Conservation (phyloP, 805 yeast species). For the Saturnispora sekii region DNA sequence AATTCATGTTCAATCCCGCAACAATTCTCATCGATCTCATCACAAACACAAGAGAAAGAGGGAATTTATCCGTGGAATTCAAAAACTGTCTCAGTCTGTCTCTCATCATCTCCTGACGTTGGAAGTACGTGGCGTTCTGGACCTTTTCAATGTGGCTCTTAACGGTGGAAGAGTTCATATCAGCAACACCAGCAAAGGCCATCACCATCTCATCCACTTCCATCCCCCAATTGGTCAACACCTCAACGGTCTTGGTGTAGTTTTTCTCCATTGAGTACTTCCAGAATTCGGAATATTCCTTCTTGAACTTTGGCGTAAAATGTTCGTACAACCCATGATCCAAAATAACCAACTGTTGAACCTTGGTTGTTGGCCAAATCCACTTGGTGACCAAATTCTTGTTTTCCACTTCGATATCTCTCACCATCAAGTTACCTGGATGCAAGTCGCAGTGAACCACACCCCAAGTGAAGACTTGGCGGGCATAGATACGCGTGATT, state of each 20-base stretch:
- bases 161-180: conserved; percentile 26
- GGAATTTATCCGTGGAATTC: conserved; percentile 55
- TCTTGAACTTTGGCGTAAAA: conserved; percentile 40
- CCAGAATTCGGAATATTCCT: conserved; percentile 57
- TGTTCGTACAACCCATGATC: conserved; percentile 69
- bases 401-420: conserved; percentile 23
- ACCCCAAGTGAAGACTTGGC: conserved; percentile 59
- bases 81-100: conserved; percentile 47
- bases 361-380: conserved; percentile 13
- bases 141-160: conserved; percentile 21
- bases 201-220: conserved; percentile 53
- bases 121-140: conserved; percentile 28
- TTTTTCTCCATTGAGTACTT: conserved; percentile 47
- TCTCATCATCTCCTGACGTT: conserved; percentile 33
- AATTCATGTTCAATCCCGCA: conserved; percentile 54
- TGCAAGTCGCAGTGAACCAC: conserved; percentile 70
- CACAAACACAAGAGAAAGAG: conserved; percentile 53
- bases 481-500: conserved; percentile 42
- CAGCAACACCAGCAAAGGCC: conserved; percentile 23
- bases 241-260: conserved; percentile 33
- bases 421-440: conserved; percentile 64
- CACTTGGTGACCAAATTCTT: conserved; percentile 4
- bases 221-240: conserved; percentile 60
- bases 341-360: conserved; percentile 53
- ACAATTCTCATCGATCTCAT: conserved; percentile 68